phyloP scores from a whole-genome alignment of 2,329 filamentous ascomycete species.

The Ceratocystis colombiana region DNA sequence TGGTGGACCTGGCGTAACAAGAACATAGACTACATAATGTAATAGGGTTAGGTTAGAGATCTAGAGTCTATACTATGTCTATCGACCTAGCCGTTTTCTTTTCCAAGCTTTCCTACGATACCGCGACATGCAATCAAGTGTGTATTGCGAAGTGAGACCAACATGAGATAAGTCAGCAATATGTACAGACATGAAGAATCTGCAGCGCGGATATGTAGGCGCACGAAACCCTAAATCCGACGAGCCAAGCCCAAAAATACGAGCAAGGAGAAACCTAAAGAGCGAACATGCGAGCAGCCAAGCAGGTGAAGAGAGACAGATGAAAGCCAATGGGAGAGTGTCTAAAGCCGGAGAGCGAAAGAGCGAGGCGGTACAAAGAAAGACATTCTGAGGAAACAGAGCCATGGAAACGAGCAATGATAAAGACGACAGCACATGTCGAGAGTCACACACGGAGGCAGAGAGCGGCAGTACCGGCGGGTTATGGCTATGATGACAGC shows the following conservation, averaged over 20 bases:
- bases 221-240: not conserved
- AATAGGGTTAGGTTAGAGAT: not conserved
- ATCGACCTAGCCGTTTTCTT: too few relatives aligned
- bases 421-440: not conserved
- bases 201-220: too few relatives aligned
- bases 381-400: not conserved
- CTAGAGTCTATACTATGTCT: not conserved
- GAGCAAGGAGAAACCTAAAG: not conserved
- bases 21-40: not conserved
- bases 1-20: not conserved
- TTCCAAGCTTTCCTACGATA: too few relatives aligned
- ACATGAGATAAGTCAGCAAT: not conserved
- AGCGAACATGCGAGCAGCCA: not conserved
- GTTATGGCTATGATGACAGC: too few relatives aligned
- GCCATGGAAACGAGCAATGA: not conserved
- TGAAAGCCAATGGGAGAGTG: not conserved
- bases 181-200: not conserved
- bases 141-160: not conserved
- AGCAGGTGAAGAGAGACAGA: not conserved
- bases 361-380: not conserved
- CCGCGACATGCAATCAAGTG: too few relatives aligned
- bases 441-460: not conserved
- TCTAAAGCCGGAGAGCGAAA: constrained; percentile 4
- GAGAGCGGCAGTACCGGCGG: too few relatives aligned
- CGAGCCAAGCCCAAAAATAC: not conserved